Evolutionary conservation across 2,329 filamentous ascomycete genomes (phyloP), one percentile per base, ranked within the genome.

Genomic region (Epichloe elymi): DNA sequence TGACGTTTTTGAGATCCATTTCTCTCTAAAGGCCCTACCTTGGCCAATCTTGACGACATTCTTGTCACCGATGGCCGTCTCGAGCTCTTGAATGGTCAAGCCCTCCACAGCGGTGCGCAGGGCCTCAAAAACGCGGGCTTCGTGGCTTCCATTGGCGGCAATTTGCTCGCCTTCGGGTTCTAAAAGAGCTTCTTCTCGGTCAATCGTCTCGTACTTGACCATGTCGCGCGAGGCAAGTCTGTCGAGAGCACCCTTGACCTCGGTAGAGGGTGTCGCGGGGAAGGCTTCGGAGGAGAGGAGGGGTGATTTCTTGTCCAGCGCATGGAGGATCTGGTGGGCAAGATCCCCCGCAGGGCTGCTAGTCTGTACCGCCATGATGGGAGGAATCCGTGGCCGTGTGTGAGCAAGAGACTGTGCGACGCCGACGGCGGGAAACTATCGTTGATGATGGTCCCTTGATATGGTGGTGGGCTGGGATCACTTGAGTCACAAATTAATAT

Each of bases 21-120:
- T 84, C 67, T 82, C 78, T 64, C 80, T 94, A 74, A 97, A 95
- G 36, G 91, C 91, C 72, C 93, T 95, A 60, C 89, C 89, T 66
- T 93, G 86, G n/a, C 93, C 93, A 54, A 96, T 74, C 71, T 88
- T 91, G 47, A 83, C 76, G 43, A 80, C 83, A 46, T 73, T 82
- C 67, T 87, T 86, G 67, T 86, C 81, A 51, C 86, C 85, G 57
- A 91, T 82, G 50, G 72, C 73, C 64, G 72, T 73, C 69, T 84
- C 78, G 51, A 90, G 72, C 58, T 91, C 86, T 57, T 78, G 72
- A 54, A 97, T 85, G 57, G 86, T 85, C 67, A 96, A 74, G 20
- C 89, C 90, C 63, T 91, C 88, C 57, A 89, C 65, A 33, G 85
- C 83, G 57, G 78, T 73, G 58, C 78, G 75, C 52, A 91, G 72